Evolutionary conservation across 2,329 filamentous ascomycete species (phyloP).

Genomic region (Fusarium metavorans): DNA sequence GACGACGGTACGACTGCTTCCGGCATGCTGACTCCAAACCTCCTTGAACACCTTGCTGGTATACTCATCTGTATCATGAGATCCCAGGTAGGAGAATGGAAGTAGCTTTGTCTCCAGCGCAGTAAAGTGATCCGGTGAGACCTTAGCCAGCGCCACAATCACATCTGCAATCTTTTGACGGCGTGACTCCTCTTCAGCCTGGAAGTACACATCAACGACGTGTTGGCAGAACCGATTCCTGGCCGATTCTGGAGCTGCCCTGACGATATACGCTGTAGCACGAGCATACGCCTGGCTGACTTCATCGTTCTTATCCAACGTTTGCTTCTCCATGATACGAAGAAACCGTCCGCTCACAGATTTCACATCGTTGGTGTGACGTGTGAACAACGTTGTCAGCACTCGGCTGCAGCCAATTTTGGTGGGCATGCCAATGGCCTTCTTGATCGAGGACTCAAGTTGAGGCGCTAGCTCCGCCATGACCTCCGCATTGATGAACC

Average conservation of each 20-base stretch:
- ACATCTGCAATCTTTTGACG: slow-evolving; percentile 85
- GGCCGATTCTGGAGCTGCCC: slow-evolving; percentile 62
- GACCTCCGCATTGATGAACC: slow-evolving; percentile 81
- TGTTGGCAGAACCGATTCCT: slow-evolving; percentile 64
- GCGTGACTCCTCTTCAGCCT: slow-evolving; percentile 80
- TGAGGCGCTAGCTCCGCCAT: slow-evolving; percentile 79
- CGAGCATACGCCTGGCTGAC: slow-evolving; percentile 91
- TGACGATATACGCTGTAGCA: slow-evolving; percentile 86
- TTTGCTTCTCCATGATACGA: slow-evolving; percentile 81
- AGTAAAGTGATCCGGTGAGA: slow-evolving; percentile 89
- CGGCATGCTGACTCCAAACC: slow-evolving; percentile 92
- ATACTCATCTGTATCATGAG: slow-evolving; percentile 86
- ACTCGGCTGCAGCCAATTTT: slow-evolving; percentile 93
- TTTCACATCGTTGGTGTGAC: slow-evolving; percentile 79
- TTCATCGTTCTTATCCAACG: slow-evolving; percentile 93
- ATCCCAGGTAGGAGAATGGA: slow-evolving; percentile 88
- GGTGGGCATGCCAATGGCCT: slow-evolving; percentile 88
- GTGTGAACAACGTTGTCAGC: slow-evolving; percentile 85
- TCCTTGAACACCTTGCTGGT: slow-evolving; percentile 84
- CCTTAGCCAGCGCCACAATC: slow-evolving; percentile 84
- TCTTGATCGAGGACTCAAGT: slow-evolving; percentile 84
- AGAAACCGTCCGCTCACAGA: slow-evolving; percentile 82
- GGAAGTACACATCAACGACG: slow-evolving; percentile 80
- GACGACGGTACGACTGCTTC: slow-evolving; percentile 82
- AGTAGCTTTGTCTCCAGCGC: slow-evolving; percentile 79